These are phyloP conservation scores for Starmerella vaccinii DNA, from an alignment of 805 yeast species.

Conservation along the genomic window DNA sequence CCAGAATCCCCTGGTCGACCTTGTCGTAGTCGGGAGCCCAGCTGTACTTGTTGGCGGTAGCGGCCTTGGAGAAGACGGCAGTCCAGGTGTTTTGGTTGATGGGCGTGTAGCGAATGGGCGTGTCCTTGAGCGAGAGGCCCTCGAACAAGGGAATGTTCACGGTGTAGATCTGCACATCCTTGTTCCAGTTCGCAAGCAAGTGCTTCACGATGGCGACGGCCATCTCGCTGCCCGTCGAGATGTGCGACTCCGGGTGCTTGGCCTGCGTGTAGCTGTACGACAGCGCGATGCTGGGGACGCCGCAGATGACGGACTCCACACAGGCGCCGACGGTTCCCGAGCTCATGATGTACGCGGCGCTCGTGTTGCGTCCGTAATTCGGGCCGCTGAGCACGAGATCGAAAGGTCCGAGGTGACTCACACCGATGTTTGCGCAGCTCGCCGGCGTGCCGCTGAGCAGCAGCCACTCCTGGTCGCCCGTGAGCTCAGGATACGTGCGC, in stretches of 20 bases:
- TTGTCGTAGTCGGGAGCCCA: slow-evolving; percentile 79
- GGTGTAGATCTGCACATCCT: slow-evolving; percentile 59
- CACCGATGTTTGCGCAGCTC: slow-evolving; percentile 83
- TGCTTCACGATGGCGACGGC: slow-evolving; percentile 55
- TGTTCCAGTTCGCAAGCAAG: slow-evolving; percentile 49
- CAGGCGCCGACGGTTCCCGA: slow-evolving; percentile 97
- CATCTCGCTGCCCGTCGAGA: slow-evolving; percentile 56
- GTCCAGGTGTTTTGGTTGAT: slow-evolving; percentile 74
- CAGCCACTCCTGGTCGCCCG: slow-evolving; percentile 44
- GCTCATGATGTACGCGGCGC: slow-evolving; percentile 77
- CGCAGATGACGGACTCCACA: slow-evolving; percentile 73
- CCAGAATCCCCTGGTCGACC: slow-evolving; percentile 46
- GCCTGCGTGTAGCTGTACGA: slow-evolving; percentile 67
- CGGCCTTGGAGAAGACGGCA: slow-evolving; percentile 40
- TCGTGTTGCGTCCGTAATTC: slow-evolving; percentile 86
- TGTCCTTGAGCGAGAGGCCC: slow-evolving; percentile 40
- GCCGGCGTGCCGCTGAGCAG: slow-evolving; percentile 92
- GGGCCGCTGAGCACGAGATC: slow-evolving; percentile 93
- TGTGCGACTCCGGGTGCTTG: slow-evolving; percentile 39
- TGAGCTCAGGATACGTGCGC: slow-evolving; percentile 40
- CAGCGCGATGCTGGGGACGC: slow-evolving; percentile 60
- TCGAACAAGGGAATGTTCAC: slow-evolving; percentile 71
- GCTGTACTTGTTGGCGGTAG: slow-evolving; percentile 33
- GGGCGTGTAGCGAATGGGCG: slow-evolving; percentile 66
- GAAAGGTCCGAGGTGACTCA: slow-evolving; percentile 55